A percentile compares a stretch with the other conserved stretches of the same genome.
phyloP scores from a whole-genome alignment of 257 asterid genomes.

The Catharanthus roseus region DNA sequence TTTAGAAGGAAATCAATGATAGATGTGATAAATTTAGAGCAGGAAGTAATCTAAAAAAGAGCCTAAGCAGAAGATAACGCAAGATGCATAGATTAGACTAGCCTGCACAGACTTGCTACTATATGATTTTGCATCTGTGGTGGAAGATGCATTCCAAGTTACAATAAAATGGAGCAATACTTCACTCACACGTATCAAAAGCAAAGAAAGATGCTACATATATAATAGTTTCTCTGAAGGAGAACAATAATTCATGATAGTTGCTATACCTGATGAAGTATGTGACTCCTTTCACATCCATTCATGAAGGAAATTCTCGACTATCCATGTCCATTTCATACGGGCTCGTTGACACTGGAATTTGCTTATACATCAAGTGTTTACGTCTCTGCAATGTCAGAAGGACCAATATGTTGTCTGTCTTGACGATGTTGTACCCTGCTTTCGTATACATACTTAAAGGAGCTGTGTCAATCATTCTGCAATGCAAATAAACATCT shows the following conservation, averaged over 20 bases:
- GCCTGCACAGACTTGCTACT: not conserved
- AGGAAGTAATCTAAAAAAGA: not conserved
- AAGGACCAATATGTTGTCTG: slow-evolving; percentile 74
- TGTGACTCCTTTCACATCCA: slow-evolving; percentile 16
- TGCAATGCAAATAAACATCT: slow-evolving; percentile 83
- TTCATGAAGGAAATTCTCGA: slow-evolving; percentile 33
- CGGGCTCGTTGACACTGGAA: slow-evolving; percentile 40
- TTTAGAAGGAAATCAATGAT: not conserved
- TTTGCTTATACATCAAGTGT: slow-evolving; percentile 78
- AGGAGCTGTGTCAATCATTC: slow-evolving; percentile 82
- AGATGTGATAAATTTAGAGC: no score
- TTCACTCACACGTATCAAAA: not conserved
- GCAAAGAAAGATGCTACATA: not conserved
- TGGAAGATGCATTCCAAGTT: not conserved
- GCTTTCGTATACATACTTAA: slow-evolving; percentile 77
- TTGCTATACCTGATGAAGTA: slow-evolving; percentile 30
- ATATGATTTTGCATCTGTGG: not conserved
- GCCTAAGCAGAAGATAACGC: not conserved
- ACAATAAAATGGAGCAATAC: not conserved
- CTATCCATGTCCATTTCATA: slow-evolving; percentile 30
- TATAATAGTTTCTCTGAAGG: not conserved
- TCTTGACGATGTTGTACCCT: slow-evolving; percentile 62
- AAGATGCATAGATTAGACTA: not conserved
- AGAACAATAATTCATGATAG: not conserved
- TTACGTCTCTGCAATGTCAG: slow-evolving; percentile 80